Evolutionary conservation across 2,329 filamentous ascomycete genomes (phyloP), one percentile per base, ranked within the genome.

Genomic region (Dactylonectria macrodidyma): DNA sequence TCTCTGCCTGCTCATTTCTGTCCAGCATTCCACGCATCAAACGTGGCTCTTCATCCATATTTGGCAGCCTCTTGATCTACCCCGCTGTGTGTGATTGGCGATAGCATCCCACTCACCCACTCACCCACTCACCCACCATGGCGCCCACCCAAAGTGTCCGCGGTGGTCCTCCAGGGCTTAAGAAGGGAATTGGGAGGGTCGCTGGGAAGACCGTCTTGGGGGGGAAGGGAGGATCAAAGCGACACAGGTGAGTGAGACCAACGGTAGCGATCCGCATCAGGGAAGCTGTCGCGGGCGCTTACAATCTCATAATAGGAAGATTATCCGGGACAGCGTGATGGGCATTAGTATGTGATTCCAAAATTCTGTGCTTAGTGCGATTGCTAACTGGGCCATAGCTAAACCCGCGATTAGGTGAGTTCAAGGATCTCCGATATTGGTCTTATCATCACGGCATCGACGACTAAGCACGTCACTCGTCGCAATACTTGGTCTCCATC

Each of bases 341-440:
- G 87, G 86, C 0, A 83, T 90, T 19, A 89, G 87, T 87, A 81
- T 82, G 57, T 5, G 55, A 26, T n/a, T 26, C 12, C 8, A n/a
- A 11, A 24, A 11, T 30, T 30, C 61, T 44, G 30, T 9, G 12
- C 24, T 26, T 66, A 5, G 2, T 60, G 33, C 41, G 26, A 4
- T 52, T 57, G 34, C 64, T 72, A 57, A 71, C 58, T 51, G 11
- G 8, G 10, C 3, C 62, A 46, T 62, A 88, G 88, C 87, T 1
- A 89, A 89, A 69, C 83, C 84, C 5, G 86, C 84, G 14, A 89
- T 89, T 57, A 80, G 87, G 87, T 89, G 80, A 65, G 75, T 74
- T 47, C 12, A 10, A 19, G 44, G 24, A 51, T n/a, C 5, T 24
- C 19, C 26, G 22, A 14, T 26, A 30, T 54, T 38, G 11, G 38